These are phyloP conservation scores for Pestalotiopsis sp. DNA, from an alignment of 2,329 filamentous ascomycete species.

Conservation along the genomic window DNA sequence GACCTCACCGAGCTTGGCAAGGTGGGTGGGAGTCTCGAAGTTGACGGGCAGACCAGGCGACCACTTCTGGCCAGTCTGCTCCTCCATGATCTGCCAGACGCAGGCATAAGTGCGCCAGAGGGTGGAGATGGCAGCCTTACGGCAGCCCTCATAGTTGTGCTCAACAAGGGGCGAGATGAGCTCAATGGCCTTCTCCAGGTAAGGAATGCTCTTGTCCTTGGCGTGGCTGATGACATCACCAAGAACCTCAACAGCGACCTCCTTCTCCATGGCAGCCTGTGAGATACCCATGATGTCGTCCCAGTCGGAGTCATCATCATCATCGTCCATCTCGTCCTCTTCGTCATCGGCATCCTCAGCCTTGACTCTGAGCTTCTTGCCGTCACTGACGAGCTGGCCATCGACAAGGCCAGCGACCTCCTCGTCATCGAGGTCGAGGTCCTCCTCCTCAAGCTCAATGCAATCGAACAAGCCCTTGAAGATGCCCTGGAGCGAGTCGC, in stretches of 20 bases:
- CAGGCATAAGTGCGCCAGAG: slow-evolving; percentile 93
- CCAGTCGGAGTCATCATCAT: slow-evolving; percentile 84
- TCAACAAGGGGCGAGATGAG: slow-evolving; percentile 79
- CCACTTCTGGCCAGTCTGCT: slow-evolving; percentile 80
- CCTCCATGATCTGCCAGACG: slow-evolving; percentile 85
- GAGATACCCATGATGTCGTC: slow-evolving; percentile 83
- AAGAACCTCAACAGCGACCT: slow-evolving; percentile 93
- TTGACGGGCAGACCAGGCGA: slow-evolving; percentile 83
- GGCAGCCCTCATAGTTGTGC: slow-evolving; percentile 89
- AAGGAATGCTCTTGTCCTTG: slow-evolving; percentile 57
- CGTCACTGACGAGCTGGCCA: slow-evolving; percentile 66
- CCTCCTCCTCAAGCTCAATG: slow-evolving; percentile 85
- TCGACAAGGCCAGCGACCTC: slow-evolving; percentile 47
- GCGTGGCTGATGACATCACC: slow-evolving; percentile 83
- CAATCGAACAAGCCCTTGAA: slow-evolving; percentile 82
- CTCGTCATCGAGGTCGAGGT: slow-evolving; percentile 70
- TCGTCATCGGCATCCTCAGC: slow-evolving; percentile 51
- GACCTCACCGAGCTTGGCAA: slow-evolving; percentile 83
- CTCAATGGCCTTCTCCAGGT: slow-evolving; percentile 86
- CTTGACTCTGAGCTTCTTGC: slow-evolving; percentile 84
- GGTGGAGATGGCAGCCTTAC: slow-evolving; percentile 88
- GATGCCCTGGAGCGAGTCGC: slow-evolving; percentile 75
- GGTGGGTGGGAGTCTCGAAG: slow-evolving; percentile 74
- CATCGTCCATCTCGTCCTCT: slow-evolving; percentile 66
- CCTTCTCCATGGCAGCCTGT: slow-evolving; percentile 91